A percentile compares a stretch with the other conserved stretches of the same genome.
phyloP scores from a whole-genome alignment of 148 eudicot genomes.

The Rheum nobile region DNA sequence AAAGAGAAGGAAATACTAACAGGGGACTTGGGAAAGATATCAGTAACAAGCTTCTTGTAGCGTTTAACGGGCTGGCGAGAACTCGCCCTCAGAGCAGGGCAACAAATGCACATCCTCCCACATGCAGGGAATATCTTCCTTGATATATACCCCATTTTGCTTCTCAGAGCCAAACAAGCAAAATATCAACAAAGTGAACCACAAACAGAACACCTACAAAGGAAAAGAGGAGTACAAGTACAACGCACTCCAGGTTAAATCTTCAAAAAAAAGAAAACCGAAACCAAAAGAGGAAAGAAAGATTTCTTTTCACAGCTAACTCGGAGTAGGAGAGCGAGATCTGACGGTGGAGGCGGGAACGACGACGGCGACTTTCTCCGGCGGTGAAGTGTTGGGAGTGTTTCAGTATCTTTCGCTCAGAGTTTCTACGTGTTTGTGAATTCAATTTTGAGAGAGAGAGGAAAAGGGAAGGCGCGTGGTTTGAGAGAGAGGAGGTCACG shows the following conservation, averaged over 20 bases:
- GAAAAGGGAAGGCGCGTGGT: conserved; percentile 21
- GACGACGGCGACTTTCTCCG: neutral
- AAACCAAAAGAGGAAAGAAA: neutral
- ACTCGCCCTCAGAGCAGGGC: conserved; percentile 89
- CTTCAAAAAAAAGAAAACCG: neutral
- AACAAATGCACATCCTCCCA: conserved; percentile 84
- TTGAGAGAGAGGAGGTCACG: conserved; percentile 19
- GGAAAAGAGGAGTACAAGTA: neutral
- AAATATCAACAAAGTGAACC: neutral
- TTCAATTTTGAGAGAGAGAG: conserved; percentile 9
- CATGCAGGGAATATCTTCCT: conserved; percentile 90
- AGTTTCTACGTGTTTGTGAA: too few relatives aligned
- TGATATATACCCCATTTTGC: conserved; percentile 79
- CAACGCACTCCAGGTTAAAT: neutral
- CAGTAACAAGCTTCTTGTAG: conserved; percentile 84
- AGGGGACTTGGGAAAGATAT: conserved; percentile 80
- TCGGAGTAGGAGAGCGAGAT: neutral
- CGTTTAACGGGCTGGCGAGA: conserved; percentile 92
- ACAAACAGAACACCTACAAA: neutral
- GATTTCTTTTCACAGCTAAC: neutral
- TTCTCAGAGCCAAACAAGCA: conserved; percentile 1
- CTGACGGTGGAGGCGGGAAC: neutral
- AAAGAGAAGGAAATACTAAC: conserved; percentile 32
- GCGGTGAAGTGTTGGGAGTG: neutral
- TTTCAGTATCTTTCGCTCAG: too few relatives aligned